Base-by-base conservation (phyloP, 805 yeast species). In the Sporopachydermia lactativora region DNA sequence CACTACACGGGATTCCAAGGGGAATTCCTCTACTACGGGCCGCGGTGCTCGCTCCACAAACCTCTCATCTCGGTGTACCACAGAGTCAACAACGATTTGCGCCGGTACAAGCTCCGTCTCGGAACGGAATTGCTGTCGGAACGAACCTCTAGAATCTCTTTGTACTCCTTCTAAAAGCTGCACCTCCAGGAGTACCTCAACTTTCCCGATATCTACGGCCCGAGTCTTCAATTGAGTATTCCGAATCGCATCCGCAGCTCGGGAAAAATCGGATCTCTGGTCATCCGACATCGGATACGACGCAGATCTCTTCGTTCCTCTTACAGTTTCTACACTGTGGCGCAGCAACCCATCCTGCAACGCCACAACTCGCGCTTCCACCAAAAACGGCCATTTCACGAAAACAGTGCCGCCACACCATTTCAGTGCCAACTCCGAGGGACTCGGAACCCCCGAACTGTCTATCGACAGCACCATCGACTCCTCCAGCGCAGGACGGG, bases 381-480 rank as follows among this genome's bases (percentile, higher is more conserved):
- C 70, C 48, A 92, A 64, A 52, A 75, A 83, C n/a, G 99, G 99
- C 89, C 95, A 92, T 49, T 78, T 74, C 8, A 82, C 73, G 54
- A 77, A 88, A 2, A 82, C 80, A 39, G 75, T 59, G 43, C 75
- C 68, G 37, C 75, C 77, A 41, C 81, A 50, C 42, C 69, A 73
- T 50, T 75, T 69, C 43, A 73, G 69, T 17, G 85, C 78, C 50
- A 84, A 68, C 45, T 80, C 82, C 39, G 73, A 77, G 18, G 73
- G 59, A 3, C 80, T 61, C 11, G 45, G 46, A 8, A 44, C 52
- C 11, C 37, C 49, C 31, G 73, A 52, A 34, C 77, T 77, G 37
- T 69, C 65, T 18, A 88, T 52, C 2, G 71, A 63, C 47, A 92
- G 62, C 19, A 86, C 71, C 66, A 88, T 70, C 0, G 96, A 83